phyloP scores from a whole-genome alignment of 2,329 filamentous ascomycete species.

The Blumeria hordei region DNA sequence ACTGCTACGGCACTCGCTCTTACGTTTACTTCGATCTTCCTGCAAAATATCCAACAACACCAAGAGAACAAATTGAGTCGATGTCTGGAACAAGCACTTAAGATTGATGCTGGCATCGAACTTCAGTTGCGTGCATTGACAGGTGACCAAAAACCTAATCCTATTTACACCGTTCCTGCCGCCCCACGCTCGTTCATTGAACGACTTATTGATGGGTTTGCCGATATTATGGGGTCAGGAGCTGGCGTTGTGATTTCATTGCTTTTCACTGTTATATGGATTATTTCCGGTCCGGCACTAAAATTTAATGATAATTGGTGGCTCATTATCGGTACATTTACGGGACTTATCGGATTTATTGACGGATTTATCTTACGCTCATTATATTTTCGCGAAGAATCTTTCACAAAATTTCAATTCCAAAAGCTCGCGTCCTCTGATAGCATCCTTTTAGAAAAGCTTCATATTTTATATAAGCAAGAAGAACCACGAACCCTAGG shows the following conservation, averaged over 20 bases:
- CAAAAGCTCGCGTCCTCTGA: constrained; percentile 7
- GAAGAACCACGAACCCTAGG: neutral
- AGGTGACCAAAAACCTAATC: constrained; percentile 15
- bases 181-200: constrained; percentile 16
- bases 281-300: constrained; percentile 18
- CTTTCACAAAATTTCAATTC: constrained; percentile 9
- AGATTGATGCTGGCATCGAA: constrained; percentile 17
- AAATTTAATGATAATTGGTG: constrained; percentile 22
- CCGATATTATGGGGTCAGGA: constrained; percentile 20
- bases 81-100: constrained; percentile 16
- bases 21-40: constrained; percentile 18
- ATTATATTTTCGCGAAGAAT: constrained; percentile 15
- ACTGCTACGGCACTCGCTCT: constrained; percentile 20
- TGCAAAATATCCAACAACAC: constrained; percentile 18
- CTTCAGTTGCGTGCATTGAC: constrained; percentile 16
- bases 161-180: constrained; percentile 14
- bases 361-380: constrained; percentile 23
- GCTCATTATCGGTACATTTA: constrained; percentile 24
- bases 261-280: constrained; percentile 17
- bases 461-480: neutral
- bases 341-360: constrained; percentile 21
- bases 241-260: constrained; percentile 18
- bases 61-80: constrained; percentile 15
- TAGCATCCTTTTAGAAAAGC: constrained; percentile 5
- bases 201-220: constrained; percentile 19